phyloP scores from a whole-genome alignment of 2,329 filamentous ascomycete species.

The Ceratocystiopsis brevicomis region DNA sequence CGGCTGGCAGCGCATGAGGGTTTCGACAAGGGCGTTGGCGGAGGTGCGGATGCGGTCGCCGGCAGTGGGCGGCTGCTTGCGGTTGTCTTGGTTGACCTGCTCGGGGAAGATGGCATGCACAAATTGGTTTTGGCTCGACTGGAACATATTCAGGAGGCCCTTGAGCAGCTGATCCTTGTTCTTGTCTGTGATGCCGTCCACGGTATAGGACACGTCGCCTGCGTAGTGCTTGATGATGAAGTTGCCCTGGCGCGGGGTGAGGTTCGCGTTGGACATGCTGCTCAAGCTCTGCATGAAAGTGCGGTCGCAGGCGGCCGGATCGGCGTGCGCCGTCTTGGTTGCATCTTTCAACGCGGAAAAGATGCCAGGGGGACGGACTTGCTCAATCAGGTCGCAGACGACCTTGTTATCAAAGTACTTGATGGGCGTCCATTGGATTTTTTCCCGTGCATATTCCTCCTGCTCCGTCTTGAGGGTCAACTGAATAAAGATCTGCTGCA shows the following conservation, averaged over 20 bases:
- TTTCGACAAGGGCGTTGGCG: constrained; percentile 85
- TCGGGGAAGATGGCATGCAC: constrained; percentile 79
- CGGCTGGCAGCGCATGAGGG: constrained; percentile 90
- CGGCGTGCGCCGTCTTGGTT: constrained; percentile 93
- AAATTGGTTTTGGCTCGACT: constrained; percentile 67
- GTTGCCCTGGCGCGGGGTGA: constrained; percentile 79
- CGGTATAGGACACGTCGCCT: constrained; percentile 84
- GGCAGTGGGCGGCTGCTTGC: constrained; percentile 79
- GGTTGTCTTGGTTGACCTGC: constrained; percentile 88
- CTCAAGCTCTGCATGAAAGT: constrained; percentile 91
- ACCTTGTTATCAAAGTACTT: constrained; percentile 99
- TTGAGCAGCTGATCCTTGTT: constrained; percentile 97
- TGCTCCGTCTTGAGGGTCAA: constrained; percentile 91
- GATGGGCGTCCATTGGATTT: constrained; percentile 98
- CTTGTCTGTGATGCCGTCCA: constrained; percentile 97
- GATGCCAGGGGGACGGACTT: constrained; percentile 71
- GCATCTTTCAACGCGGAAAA: constrained; percentile 96
- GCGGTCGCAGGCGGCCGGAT: constrained; percentile 81
- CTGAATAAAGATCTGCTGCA: constrained; percentile 98
- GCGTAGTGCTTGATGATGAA: constrained; percentile 99
- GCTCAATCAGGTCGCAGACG: constrained; percentile 91
- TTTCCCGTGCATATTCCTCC: constrained; percentile 86
- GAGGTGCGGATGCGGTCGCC: constrained; percentile 92
- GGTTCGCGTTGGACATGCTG: constrained; percentile 76
- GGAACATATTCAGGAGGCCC: constrained; percentile 74